Evolutionary conservation across 306 rosid species (phyloP).

Genomic region (Ceratonia siliqua): DNA sequence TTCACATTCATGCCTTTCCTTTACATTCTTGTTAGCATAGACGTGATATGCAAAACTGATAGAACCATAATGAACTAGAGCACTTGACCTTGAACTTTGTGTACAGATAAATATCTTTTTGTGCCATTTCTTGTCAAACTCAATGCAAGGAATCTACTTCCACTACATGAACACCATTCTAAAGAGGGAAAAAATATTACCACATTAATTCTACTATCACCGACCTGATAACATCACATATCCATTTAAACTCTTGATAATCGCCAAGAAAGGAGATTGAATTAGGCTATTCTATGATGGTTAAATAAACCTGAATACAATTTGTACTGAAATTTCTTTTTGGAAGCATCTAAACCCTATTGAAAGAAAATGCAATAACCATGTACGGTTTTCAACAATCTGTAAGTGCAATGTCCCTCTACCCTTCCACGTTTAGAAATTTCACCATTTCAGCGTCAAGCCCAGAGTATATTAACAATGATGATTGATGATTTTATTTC

Average conservation of each 20-base stretch:
- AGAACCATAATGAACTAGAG: neutral
- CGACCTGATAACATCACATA: neutral
- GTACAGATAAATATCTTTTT: neutral
- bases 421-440: neutral
- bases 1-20: neutral
- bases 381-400: neutral
- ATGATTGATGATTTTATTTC: conserved; percentile 8
- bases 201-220: neutral
- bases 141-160: neutral
- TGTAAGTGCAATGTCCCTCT: neutral
- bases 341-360: neutral
- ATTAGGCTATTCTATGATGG: neutral
- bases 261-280: neutral
- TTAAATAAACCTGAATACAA: neutral
- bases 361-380: neutral
- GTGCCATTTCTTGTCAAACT: neutral
- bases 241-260: neutral
- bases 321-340: neutral
- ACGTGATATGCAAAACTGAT: neutral
- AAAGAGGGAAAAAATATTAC: neutral
- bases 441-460: neutral
- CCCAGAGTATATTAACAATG: neutral
- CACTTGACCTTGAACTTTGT: neutral
- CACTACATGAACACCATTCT: neutral
- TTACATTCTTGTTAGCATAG: neutral